These are phyloP conservation scores for Talaromyces verruculosus DNA, from an alignment of 2,329 filamentous ascomycete species.

Conservation along the genomic window DNA sequence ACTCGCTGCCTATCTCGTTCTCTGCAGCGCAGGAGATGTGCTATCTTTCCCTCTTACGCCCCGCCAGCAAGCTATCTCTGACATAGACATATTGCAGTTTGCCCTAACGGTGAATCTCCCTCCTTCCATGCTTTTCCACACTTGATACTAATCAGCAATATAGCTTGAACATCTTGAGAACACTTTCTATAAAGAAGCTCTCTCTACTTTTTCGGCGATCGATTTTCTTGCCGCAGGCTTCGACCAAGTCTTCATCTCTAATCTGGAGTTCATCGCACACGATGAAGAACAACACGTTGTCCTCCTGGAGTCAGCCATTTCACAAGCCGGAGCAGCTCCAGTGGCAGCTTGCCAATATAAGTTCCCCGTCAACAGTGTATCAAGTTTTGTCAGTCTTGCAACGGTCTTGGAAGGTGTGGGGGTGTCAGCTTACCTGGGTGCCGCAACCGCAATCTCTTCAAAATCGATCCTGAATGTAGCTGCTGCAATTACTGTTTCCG, in stretches of 20 bases:
- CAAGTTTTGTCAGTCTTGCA: conserved; percentile 54
- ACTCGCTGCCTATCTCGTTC: background rate
- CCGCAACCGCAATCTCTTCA: conserved; percentile 58
- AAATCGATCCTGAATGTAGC: conserved; percentile 61
- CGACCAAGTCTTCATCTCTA: conserved; percentile 55
- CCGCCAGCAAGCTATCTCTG: conserved; percentile 13
- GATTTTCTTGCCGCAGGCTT: conserved; percentile 57
- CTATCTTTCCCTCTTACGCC: conserved; percentile 14
- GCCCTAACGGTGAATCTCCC: conserved; percentile 12
- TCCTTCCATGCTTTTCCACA: background rate
- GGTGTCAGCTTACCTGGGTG: conserved; percentile 62
- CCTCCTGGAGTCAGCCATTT: conserved; percentile 53
- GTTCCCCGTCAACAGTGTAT: conserved; percentile 52
- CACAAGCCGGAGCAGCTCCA: conserved; percentile 50
- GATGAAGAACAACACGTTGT: conserved; percentile 62
- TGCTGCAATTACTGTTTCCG: conserved; percentile 63
- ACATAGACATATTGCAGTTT: conserved; percentile 19
- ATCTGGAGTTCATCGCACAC: conserved; percentile 55
- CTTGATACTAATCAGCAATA: background rate
- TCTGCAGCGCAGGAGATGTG: background rate
- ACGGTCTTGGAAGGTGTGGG: conserved; percentile 59
- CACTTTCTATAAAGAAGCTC: conserved; percentile 61
- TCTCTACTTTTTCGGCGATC: conserved; percentile 56
- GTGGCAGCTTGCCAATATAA: conserved; percentile 58
- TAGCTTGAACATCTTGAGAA: conserved; percentile 59